Evolutionary conservation across 305 asterid species (phyloP), one percentile per base, ranked within the genome.

Genomic region (Stenogyne calaminthoides): DNA sequence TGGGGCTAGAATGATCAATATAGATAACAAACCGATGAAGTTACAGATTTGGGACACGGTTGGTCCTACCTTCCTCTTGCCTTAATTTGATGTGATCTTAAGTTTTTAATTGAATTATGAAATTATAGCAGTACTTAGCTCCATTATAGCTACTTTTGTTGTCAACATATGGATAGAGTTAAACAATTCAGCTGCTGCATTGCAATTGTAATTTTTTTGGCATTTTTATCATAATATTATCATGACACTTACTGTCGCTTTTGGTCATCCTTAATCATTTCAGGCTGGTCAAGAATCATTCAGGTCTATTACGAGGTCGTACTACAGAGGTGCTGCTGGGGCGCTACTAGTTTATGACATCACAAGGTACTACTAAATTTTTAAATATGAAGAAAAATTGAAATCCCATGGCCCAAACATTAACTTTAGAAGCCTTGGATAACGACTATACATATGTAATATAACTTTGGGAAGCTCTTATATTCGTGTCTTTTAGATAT

Each of bases 251-350:
- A 64, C 18, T 37, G 47, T 67, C 49, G 22, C 71, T 59, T 51
- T 74, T n/a, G 16, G n/a, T 18, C 15, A 29, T 36, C 52, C 27
- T 69, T 65, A 36, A 37, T 70, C 42, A 18, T 77, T 47, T 69
- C 84, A 92, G 97, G 95, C 97, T 65, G 97, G 97, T 62, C 96
- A 85, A 86, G 97, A 92, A 84, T 84, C 88, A 58, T 92, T 92
- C 82, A 84, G 95, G 74, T 89, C 96, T 54, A 84, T 92, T 49
- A 85, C 97, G 0, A 87, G 91, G 84, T 84, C 88, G 56, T 92
- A 92, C 88, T 92, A 89, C 79, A 82, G 95, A 77, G 93, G 93
- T 77, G 93, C 97, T 73, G 93, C 93, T 34, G 97, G 96, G 64
- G 96, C 91, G 8, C 84, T 92, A 55, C 88, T 92, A 15, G 95